A percentile compares a stretch with the other conserved stretches of the same genome.
Conservation (phyloP, 202 grass and related monocot genomes). For the Schoenoplectus triqueter region DNA sequence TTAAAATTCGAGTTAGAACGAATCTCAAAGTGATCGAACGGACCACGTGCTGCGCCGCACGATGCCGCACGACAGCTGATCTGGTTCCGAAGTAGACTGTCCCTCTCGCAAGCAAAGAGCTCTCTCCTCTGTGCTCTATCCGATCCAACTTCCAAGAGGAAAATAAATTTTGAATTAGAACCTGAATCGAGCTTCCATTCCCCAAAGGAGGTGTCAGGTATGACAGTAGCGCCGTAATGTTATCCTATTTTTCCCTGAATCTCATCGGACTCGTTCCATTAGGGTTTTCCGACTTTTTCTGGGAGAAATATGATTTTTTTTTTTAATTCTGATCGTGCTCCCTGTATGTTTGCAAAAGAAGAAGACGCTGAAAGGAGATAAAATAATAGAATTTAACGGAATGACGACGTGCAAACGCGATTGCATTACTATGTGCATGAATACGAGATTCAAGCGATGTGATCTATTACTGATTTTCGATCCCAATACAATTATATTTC, state of each 20-base stretch:
- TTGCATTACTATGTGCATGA: not conserved
- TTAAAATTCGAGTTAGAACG: too few species aligned
- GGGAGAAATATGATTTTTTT: not conserved
- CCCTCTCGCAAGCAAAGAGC: constrained; percentile 25
- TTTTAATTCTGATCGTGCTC: not conserved
- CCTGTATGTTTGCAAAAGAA: not conserved
- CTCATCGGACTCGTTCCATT: not conserved
- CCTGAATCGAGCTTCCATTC: constrained; percentile 6
- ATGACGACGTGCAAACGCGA: not conserved
- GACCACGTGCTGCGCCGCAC: too few species aligned
- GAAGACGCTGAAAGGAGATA: not conserved
- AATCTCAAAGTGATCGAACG: too few species aligned
- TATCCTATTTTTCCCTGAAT: not conserved
- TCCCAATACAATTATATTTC: not conserved
- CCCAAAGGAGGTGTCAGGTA: not conserved
- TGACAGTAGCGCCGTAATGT: too few species aligned
- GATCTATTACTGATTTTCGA: not conserved
- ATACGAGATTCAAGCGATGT: not conserved
- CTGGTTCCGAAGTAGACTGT: constrained; percentile 8
- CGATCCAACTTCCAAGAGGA: constrained; percentile 1
- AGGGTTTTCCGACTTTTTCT: not conserved
- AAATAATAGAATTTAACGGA: not conserved
- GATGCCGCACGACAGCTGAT: too few species aligned
- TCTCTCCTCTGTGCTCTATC: not conserved
- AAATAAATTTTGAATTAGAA: not conserved